Percentiles rank a stretch among this genome's conserved stretches.
Evolutionary conservation across 441 rosid genomes (phyloP).

Genomic region (Rhodomyrtus psidioides): DNA sequence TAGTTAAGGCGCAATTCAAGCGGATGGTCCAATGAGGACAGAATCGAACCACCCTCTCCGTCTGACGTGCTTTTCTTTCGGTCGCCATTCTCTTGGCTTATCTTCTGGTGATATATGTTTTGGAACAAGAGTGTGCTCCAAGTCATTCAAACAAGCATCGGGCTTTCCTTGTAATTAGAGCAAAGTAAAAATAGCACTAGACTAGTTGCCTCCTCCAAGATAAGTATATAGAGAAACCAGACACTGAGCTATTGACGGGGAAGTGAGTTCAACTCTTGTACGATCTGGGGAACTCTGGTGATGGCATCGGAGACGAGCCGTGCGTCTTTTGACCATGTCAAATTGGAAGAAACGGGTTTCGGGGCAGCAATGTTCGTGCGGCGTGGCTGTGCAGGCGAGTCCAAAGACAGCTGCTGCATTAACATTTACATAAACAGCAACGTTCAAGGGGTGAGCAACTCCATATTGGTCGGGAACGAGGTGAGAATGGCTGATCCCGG

Average conservation of each 20-base stretch:
- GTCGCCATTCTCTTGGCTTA: not conserved
- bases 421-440: constrained; percentile 75
- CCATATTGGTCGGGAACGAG: constrained; percentile 45
- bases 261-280: not conserved
- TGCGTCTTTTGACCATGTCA: constrained; percentile 18
- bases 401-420: constrained; percentile 41
- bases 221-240: not conserved
- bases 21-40: not conserved
- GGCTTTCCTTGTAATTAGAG: constrained; percentile 22
- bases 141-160: not conserved
- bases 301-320: not conserved
- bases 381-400: constrained; percentile 21
- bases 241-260: not conserved
- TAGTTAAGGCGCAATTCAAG: not conserved
- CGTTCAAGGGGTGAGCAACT: constrained; percentile 50
- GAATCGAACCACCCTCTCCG: not conserved
- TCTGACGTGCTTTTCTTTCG: not conserved
- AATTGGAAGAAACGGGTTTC: constrained; percentile 45
- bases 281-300: constrained; percentile 1
- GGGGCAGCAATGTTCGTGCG: constrained; percentile 53
- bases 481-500: constrained; percentile 58
- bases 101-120: not conserved
- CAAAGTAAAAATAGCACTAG: not conserved
- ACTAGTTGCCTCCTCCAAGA: not conserved
- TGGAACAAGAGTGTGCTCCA: not conserved